phyloP scores from a whole-genome alignment of 768 basidiomycete genomes.

The Naganishia onofrii region DNA sequence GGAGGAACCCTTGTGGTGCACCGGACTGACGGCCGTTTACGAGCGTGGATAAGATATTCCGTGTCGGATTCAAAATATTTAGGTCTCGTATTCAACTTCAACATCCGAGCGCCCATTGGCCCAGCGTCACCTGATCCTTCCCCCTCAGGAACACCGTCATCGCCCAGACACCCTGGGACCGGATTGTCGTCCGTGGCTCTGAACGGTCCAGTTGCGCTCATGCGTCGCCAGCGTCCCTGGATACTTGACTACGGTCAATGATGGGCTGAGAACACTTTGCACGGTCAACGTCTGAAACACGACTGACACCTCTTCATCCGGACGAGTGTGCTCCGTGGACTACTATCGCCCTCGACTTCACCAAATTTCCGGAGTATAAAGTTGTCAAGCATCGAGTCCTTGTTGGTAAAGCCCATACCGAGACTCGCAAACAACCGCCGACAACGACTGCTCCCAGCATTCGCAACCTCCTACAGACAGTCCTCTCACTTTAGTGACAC shows the following conservation, averaged over 20 bases:
- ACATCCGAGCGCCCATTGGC: constrained; percentile 19
- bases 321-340: constrained; percentile 18
- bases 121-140: background rate
- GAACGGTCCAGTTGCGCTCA: background rate
- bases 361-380: background rate
- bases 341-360: background rate
- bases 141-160: background rate
- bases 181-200: constrained; percentile 14
- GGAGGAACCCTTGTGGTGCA: background rate
- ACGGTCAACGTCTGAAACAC: background rate
- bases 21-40: constrained; percentile 19
- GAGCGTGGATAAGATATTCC: background rate
- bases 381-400: background rate
- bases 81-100: background rate
- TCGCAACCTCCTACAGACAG: background rate
- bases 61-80: background rate
- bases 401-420: no score
- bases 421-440: background rate
- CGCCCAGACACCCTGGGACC: background rate
- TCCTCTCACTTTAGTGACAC: background rate
- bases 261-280: background rate
- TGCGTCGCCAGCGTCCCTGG: background rate
- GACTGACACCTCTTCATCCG: background rate
- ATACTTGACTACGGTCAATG: background rate
- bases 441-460: no score